Conservation (phyloP, 495 filamentous ascomycete genomes). For the Hypoxylon subgilvum region DNA sequence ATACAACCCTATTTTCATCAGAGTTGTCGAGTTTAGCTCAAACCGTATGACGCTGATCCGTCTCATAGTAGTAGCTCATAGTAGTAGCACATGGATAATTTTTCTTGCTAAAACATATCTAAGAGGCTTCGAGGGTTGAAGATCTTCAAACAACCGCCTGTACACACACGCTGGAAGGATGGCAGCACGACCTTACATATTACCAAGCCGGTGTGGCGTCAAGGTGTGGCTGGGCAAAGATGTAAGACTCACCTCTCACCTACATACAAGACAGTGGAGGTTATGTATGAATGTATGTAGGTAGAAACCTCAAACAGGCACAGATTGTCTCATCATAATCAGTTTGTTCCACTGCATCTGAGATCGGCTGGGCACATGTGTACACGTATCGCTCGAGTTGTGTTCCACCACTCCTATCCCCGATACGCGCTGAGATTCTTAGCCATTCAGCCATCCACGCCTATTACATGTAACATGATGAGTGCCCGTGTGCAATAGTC, state of each 20-base stretch:
- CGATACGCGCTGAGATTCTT: slow-evolving; percentile 23
- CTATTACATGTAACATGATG: slow-evolving; percentile 35
- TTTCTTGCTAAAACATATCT: too few relatives aligned
- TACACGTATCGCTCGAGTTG: slow-evolving; percentile 42
- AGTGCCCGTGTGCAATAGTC: slow-evolving; percentile 30
- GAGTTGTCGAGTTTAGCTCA: too few relatives aligned
- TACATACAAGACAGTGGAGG: too few relatives aligned
- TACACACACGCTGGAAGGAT: too few relatives aligned
- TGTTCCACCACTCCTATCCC: slow-evolving; percentile 36
- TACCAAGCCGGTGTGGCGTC: slow-evolving; percentile 7
- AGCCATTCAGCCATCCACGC: slow-evolving; percentile 27
- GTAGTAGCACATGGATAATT: too few relatives aligned
- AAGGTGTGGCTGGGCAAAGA: not conserved
- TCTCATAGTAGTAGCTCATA: too few relatives aligned
- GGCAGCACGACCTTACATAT: too few relatives aligned
- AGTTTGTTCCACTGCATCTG: slow-evolving; percentile 38
- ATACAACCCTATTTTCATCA: too few relatives aligned
- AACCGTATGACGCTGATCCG: too few relatives aligned
- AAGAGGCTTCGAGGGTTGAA: too few relatives aligned
- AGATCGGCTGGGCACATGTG: slow-evolving; percentile 41
- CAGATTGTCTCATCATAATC: slow-evolving; percentile 40
- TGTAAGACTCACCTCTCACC: too few relatives aligned
- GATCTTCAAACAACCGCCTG: too few relatives aligned
- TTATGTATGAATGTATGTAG: slow-evolving; percentile 10
- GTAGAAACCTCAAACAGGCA: slow-evolving; percentile 35